phyloP scores from a whole-genome alignment of 192 early-diverging fungal genomes.

The Bifiguratus adelaidae region DNA sequence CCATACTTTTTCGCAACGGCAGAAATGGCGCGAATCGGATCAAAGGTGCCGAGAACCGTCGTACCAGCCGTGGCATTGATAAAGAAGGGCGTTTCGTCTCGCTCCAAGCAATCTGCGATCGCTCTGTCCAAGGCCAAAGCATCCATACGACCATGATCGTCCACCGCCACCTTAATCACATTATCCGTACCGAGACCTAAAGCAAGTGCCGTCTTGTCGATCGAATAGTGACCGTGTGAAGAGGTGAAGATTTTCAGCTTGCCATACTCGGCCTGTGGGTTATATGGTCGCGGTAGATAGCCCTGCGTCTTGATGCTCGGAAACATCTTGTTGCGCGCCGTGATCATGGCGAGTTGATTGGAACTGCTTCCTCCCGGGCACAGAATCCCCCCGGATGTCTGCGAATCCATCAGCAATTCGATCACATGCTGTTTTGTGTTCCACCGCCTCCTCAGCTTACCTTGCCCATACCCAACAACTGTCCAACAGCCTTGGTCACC shows the following conservation, averaged over 20 bases:
- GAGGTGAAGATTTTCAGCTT: constrained; percentile 59
- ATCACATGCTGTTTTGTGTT: not conserved
- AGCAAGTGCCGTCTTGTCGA: constrained; percentile 60
- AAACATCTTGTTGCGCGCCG: constrained; percentile 55
- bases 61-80: constrained; percentile 79
- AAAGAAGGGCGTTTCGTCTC: constrained; percentile 59
- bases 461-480: constrained; percentile 34
- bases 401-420: constrained; percentile 8
- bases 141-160: constrained; percentile 50
- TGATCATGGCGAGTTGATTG: constrained; percentile 67
- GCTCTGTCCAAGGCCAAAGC: constrained; percentile 22
- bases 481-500: constrained; percentile 32
- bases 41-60: constrained; percentile 75
- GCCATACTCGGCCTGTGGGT: constrained; percentile 12
- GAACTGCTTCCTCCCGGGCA: constrained; percentile 68
- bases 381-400: constrained; percentile 45
- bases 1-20: constrained; percentile 43
- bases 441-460: constrained; percentile 7
- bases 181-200: constrained; percentile 61
- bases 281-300: constrained; percentile 19
- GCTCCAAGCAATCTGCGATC: constrained; percentile 22
- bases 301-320: constrained; percentile 47
- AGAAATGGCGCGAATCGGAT: constrained; percentile 49
- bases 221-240: constrained; percentile 59
- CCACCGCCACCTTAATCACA: constrained; percentile 54